Percentiles rank a stretch among this genome's conserved stretches.
These are phyloP conservation scores for Pleochaeta shiraiana DNA, from an alignment of 2,329 filamentous ascomycete species.

Conservation along the genomic window DNA sequence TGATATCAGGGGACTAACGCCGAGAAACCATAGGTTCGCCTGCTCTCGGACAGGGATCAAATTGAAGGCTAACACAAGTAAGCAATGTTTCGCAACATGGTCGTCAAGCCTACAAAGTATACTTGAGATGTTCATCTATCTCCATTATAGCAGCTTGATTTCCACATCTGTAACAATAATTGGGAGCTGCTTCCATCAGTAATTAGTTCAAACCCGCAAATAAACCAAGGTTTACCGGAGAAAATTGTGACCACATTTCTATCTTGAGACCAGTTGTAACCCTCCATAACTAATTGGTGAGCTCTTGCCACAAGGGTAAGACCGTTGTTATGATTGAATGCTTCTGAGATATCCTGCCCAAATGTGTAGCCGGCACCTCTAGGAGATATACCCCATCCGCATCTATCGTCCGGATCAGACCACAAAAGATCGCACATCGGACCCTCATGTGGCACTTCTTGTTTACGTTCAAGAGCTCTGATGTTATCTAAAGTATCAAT, in stretches of 20 bases:
- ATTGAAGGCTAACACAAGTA: constrained; percentile 60
- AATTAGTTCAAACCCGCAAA: not conserved
- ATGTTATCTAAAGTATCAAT: constrained; percentile 95
- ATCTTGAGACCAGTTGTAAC: constrained; percentile 99
- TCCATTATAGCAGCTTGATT: constrained; percentile 99
- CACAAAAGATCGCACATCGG: constrained; percentile 97
- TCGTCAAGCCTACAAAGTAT: not conserved
- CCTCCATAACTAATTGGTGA: constrained; percentile 98
- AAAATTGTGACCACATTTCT: constrained; percentile 98
- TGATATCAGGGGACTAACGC: constrained; percentile 32
- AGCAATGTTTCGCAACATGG: constrained; percentile 9
- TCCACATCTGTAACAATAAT: constrained; percentile 97
- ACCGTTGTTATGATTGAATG: constrained; percentile 98
- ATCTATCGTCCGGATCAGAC: constrained; percentile 95
- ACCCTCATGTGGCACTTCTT: constrained; percentile 95
- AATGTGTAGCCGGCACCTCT: constrained; percentile 91
- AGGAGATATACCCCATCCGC: constrained; percentile 89
- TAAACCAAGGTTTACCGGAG: constrained; percentile 38
- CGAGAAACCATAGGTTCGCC: constrained; percentile 98
- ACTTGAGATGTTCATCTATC: constrained; percentile 51
- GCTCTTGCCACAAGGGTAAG: constrained; percentile 88
- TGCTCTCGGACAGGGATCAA: constrained; percentile 91
- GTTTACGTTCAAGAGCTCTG: constrained; percentile 80
- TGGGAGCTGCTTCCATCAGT: constrained; percentile 35
- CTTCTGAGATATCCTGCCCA: constrained; percentile 92